Evolutionary conservation across 2,329 filamentous ascomycete species (phyloP), one percentile per base, ranked within the genome.

Genomic region (Talaromyces albobiverticillius): DNA sequence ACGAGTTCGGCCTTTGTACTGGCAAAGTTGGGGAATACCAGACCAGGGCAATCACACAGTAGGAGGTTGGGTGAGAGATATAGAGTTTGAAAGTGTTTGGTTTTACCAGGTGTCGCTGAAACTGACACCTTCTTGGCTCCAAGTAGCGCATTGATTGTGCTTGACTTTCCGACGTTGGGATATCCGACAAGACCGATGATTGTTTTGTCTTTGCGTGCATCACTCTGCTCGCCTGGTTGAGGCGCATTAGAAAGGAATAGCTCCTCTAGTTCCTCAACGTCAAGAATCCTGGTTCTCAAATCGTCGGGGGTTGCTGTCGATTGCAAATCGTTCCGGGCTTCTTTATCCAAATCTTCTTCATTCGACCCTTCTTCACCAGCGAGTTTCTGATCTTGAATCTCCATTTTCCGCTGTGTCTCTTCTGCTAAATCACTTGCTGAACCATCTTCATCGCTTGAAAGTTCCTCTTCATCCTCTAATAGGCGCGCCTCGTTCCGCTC

Each of bases 31-130:
- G 94, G 92, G 71, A 99, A 97, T 1, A 99, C 95, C 18, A 99
- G 86, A 86, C 94, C 94, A 9, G 94, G 94, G 68, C 94, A 99
- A 85, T 99, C 94, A 73, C 94, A 97, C 6, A 99, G 83, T 45
- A 97, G 82, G 59, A 99, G 90, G 56, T 86, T 84, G 1, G 94
- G 88, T 56, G 89, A 94, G 29, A 99, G 83, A 69, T 96, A 92
- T 56, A 99, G 94, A 1, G 94, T 99, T 73, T 99, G 94, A 77
- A 99, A 99, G 67, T 99, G 94, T 78, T 99, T 99, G 13, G 94
- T 99, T 77, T 99, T 99, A 70, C 94, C 94, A 3, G 94, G 94
- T 1, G 94, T 99, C 13, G 93, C 88, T 14, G 94, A 99, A 36
- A 99, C 95, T 0, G 93, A 97, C 5, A 99, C 94, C 76, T 97